A percentile compares a stretch with the other conserved stretches of the same genome.
phyloP scores from a whole-genome alignment of 306 rosid species.

The Glycine tomentella region DNA sequence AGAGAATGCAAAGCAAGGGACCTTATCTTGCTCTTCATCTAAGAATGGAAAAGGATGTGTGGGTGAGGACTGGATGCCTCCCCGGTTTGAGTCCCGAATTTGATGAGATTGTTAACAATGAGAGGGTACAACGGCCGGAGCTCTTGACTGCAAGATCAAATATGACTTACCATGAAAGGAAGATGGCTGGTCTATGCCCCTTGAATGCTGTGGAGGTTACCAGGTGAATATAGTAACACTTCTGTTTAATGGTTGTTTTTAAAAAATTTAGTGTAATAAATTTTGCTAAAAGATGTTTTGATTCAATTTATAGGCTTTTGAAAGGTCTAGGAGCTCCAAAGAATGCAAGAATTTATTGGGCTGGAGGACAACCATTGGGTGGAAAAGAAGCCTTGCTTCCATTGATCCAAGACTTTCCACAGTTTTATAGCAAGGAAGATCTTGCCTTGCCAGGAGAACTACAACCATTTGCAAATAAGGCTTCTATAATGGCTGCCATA shows the following conservation, averaged over 20 bases:
- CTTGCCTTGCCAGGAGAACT: slow-evolving; percentile 81
- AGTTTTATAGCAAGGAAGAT: slow-evolving; percentile 83
- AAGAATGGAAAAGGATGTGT: slow-evolving; percentile 96
- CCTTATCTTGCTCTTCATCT: slow-evolving; percentile 95
- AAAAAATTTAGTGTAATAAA: neutral
- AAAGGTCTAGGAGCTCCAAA: slow-evolving; percentile 93
- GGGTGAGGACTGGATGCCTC: slow-evolving; percentile 99
- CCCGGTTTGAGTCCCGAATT: slow-evolving; percentile 78
- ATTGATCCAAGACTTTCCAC: slow-evolving; percentile 64
- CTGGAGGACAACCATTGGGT: slow-evolving; percentile 93
- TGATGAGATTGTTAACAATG: slow-evolving; percentile 77
- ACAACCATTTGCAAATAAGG: slow-evolving; percentile 71
- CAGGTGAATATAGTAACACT: slow-evolving; percentile 56
- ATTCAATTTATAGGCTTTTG: slow-evolving; percentile 70
- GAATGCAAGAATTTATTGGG: slow-evolving; percentile 86
- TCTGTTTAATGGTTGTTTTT: neutral
- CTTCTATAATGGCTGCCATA: slow-evolving; percentile 95
- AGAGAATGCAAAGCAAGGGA: slow-evolving; percentile 87
- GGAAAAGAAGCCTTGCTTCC: slow-evolving; percentile 91
- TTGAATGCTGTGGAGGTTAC: slow-evolving; percentile 82
- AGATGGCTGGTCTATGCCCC: slow-evolving; percentile 96
- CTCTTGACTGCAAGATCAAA: slow-evolving; percentile 88
- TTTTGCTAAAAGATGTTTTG: slow-evolving; percentile 17
- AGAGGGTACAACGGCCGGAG: slow-evolving; percentile 81
- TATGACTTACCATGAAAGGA: slow-evolving; percentile 91